A percentile compares a stretch with the other conserved stretches of the same genome.
Conservation (phyloP, 2,329 filamentous ascomycete species). For the Sporothrix schenckii region DNA sequence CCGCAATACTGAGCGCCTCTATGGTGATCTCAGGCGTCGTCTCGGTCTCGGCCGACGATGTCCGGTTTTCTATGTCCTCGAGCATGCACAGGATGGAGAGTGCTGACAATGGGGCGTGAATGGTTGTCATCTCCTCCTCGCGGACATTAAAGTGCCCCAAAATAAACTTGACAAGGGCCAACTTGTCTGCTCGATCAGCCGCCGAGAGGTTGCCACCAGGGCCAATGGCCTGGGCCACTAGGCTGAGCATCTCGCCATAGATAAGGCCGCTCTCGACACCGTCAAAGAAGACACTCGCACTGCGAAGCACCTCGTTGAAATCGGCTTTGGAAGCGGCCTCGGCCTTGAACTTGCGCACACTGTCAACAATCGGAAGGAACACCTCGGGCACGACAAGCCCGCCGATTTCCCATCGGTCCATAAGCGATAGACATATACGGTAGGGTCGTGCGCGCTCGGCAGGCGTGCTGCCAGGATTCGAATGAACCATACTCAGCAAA, state of each 20-base stretch:
- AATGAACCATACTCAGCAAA: conserved; percentile 74
- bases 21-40: conserved; percentile 35
- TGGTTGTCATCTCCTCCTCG: conserved; percentile 91
- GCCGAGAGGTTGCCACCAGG: conserved; percentile 50
- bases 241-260: conserved; percentile 76
- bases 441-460: conserved; percentile 80
- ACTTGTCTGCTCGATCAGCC: conserved; percentile 60
- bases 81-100: conserved; percentile 67
- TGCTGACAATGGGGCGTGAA: conserved; percentile 77
- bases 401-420: conserved; percentile 98
- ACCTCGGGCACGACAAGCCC: conserved; percentile 84
- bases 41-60: conserved; percentile 31
- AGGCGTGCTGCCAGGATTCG: conserved; percentile 47
- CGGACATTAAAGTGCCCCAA: conserved; percentile 86
- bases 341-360: conserved; percentile 73
- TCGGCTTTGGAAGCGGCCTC: conserved; percentile 66
- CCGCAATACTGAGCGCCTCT: conserved; percentile 53
- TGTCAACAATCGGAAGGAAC: conserved; percentile 83
- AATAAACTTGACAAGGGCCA: conserved; percentile 79
- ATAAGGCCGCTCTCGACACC: conserved; percentile 94
- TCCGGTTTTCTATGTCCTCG: conserved; percentile 53
- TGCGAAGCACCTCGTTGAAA: conserved; percentile 84
- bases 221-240: conserved; percentile 65
- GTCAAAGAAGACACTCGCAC: conserved; percentile 95
- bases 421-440: conserved; percentile 87